Evolutionary conservation across 306 rosid species (phyloP).

Genomic region (Prunus persica): Prunus_persica_NCBIv2 NC_034016.1:15790501-15791000

Average conservation of each 20-base stretch:
- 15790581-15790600: background rate
- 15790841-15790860: background rate
- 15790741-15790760: slow-evolving; percentile 94
- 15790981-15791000: slow-evolving; percentile 88
- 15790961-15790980: slow-evolving; percentile 88
- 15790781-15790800: background rate
- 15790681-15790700: slow-evolving; percentile 3
- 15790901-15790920: slow-evolving; percentile 71
- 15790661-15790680: background rate
- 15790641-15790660: background rate
- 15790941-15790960: slow-evolving; percentile 90
- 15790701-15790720: slow-evolving; percentile 78
- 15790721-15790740: slow-evolving; percentile 99
- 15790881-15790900: too few relatives aligned
- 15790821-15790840: background rate
- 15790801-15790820: background rate
- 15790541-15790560: background rate
- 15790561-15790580: background rate
- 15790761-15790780: slow-evolving; percentile 94
- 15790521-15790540: background rate
- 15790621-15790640: background rate
- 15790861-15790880: background rate
- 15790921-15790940: slow-evolving; percentile 78
- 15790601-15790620: background rate
- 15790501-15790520: background rate